Conservation (phyloP, 345 rosid genomes). For the Rhodamnia rubescens region DNA sequence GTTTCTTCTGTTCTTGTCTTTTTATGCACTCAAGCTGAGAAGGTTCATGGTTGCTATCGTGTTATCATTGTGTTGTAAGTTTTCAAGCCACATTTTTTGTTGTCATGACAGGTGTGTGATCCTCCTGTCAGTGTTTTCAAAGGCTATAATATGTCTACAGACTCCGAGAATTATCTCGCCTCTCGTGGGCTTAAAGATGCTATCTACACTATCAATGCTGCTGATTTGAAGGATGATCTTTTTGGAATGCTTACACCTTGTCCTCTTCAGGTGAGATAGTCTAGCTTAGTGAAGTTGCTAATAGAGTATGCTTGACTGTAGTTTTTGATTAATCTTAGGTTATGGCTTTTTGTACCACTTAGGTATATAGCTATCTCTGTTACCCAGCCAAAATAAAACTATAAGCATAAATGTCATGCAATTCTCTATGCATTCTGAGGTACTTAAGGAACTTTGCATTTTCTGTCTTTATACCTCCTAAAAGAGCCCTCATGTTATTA, state of each 20-base stretch:
- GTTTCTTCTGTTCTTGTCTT: neutral
- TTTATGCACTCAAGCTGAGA: neutral
- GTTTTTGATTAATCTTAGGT: neutral
- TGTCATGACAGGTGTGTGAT: conserved; percentile 40
- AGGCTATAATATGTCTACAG: conserved; percentile 52
- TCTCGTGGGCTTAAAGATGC: conserved; percentile 75
- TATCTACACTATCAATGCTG: conserved; percentile 52
- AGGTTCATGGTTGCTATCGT: neutral
- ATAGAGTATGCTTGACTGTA: neutral
- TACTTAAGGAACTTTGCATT: neutral
- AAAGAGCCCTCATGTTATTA: neutral
- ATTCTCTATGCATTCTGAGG: neutral
- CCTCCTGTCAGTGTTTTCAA: conserved; percentile 82
- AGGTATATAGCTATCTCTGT: neutral
- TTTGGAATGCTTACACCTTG: conserved; percentile 70
- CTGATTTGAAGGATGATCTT: conserved; percentile 67
- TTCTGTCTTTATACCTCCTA: neutral
- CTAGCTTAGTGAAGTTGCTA: neutral
- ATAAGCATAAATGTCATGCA: neutral
- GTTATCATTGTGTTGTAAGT: neutral
- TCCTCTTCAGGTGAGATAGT: conserved; percentile 43
- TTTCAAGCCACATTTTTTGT: neutral
- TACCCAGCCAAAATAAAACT: neutral
- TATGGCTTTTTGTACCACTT: neutral
- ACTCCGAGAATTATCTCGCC: conserved; percentile 43